Conservation (phyloP, 78 protist species). For the slime mould (Dictyostelium discoideum) region DNA sequence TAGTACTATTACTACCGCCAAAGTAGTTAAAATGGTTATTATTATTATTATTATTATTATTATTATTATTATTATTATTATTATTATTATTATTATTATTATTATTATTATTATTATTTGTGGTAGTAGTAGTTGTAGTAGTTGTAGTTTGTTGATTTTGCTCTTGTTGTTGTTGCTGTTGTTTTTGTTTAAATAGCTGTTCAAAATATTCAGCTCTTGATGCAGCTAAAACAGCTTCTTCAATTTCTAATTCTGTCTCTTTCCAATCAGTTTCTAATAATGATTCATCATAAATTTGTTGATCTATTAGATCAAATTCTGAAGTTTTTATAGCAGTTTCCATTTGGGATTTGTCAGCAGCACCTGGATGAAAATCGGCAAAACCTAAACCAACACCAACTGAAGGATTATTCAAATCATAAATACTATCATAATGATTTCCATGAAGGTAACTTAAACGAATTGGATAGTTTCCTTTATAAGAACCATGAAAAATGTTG, state of each 20-base stretch:
- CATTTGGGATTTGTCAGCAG: conserved; percentile 55
- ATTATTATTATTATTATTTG: not conserved
- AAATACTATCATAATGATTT: conserved; percentile 81
- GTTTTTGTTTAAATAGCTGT: not conserved
- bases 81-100: not conserved
- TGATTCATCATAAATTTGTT: conserved; percentile 42
- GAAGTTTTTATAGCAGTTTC: conserved; percentile 56
- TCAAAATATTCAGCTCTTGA: conserved; percentile 71
- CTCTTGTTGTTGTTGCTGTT: not conserved
- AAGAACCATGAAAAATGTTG: conserved; percentile 72
- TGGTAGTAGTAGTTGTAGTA: not conserved
- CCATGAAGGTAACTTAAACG: conserved; percentile 74
- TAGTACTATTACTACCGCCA: not conserved
- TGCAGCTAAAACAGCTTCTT: conserved; percentile 69
- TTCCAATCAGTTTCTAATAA: conserved; percentile 65
- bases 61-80: too few species aligned
- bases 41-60: too few species aligned
- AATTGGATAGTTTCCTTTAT: conserved; percentile 71
- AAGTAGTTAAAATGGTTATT: too few species aligned
- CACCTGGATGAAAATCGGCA: conserved; percentile 82
- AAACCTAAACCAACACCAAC: conserved; percentile 89
- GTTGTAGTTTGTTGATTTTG: not conserved
- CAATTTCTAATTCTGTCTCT: conserved; percentile 73
- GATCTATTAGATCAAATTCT: conserved; percentile 47
- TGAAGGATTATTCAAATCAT: conserved; percentile 77